These are phyloP conservation scores for Fusarium citri DNA, from an alignment of 2,329 filamentous ascomycete species.

Conservation along the genomic window DNA sequence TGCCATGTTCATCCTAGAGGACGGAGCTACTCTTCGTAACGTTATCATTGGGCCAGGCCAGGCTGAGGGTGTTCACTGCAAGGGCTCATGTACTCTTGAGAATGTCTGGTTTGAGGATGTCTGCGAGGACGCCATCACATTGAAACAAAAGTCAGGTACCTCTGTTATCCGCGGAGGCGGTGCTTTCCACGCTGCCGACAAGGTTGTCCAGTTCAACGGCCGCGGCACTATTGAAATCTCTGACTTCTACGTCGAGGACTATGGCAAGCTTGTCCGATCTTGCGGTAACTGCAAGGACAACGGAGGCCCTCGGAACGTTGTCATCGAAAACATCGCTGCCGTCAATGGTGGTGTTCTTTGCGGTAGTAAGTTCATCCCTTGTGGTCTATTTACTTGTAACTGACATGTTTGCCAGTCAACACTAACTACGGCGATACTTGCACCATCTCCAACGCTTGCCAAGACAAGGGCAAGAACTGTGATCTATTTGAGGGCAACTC, in stretches of 20 bases:
- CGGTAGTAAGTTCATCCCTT: slow-evolving; percentile 23
- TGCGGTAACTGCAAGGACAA: slow-evolving; percentile 54
- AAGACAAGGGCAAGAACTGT: slow-evolving; percentile 39
- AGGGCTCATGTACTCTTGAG: slow-evolving; percentile 57
- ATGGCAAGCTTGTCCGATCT: slow-evolving; percentile 61
- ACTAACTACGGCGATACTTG: slow-evolving; percentile 43
- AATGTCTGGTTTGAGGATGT: slow-evolving; percentile 56
- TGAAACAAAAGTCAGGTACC: slow-evolving; percentile 54
- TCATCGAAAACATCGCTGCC: slow-evolving; percentile 35
- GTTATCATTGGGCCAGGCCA: slow-evolving; percentile 64
- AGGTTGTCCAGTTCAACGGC: slow-evolving; percentile 58
- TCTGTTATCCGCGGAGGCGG: slow-evolving; percentile 57
- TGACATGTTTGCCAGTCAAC: slow-evolving; percentile 25
- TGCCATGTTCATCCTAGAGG: slow-evolving; percentile 64
- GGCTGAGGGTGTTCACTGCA: slow-evolving; percentile 63
- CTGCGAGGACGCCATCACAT: slow-evolving; percentile 53
- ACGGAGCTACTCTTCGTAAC: slow-evolving; percentile 63
- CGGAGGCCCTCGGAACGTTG: slow-evolving; percentile 33
- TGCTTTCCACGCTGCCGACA: slow-evolving; percentile 55
- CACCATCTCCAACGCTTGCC: slow-evolving; percentile 39
- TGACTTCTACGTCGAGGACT: slow-evolving; percentile 49
- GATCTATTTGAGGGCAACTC: slow-evolving; percentile 37
- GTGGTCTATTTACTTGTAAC: not conserved
- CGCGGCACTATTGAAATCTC: slow-evolving; percentile 53
- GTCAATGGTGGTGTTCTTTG: slow-evolving; percentile 41